Evolutionary conservation across 2,329 filamentous ascomycete genomes (phyloP), one percentile per base, ranked within the genome.

Genomic region (Diaporthe australafricana): DNA sequence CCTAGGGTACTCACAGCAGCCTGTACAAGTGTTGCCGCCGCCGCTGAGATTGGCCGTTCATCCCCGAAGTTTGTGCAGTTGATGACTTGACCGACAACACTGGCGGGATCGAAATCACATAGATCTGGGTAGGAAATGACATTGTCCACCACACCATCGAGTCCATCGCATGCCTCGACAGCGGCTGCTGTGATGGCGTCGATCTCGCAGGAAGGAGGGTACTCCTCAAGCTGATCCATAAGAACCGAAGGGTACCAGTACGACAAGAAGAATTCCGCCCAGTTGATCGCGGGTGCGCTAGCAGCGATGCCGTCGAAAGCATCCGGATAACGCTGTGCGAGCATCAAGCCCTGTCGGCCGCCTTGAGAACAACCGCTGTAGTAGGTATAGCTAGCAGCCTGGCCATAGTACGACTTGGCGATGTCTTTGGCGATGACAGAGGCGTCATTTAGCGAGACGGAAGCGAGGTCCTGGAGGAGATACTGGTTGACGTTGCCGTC

Each of bases 361-460:
- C 90, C 89, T 0, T 87, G 87, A 0, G 88, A 90, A 75, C 89
- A 91, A 5, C 90, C 89, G 3, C 86, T 76, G 73, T 86, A 91
- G 78, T 91, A 91, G 1, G 83, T 85, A 75, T 84, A 86, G 1
- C 79, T 77, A 12, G 80, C 78, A 1, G 52, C 68, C 38, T 35
- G 56, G 1, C 79, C 77, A 72, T 88, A 88, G 77, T 84, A 88
- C 6, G 77, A 76, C 22, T 83, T 74, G 11, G 81, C 80, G n/a
- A n/a, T n/a, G n/a, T n/a, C n/a, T n/a, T n/a, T n/a, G n/a, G n/a
- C n/a, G n/a, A n/a, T n/a, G n/a, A n/a, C 30, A 87, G 35, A 45
- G 72, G 5, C 75, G 70, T 66, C 77, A 73, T 72, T 75, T 68
- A 80, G 70, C n/a, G 75, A 75, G 1, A 72, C 72, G 1, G 73